Percentiles rank a stretch among this genome's conserved stretches.
Evolutionary conservation across 139 green algal species (phyloP).

Genomic region (Chlorella vulgaris): DNA sequence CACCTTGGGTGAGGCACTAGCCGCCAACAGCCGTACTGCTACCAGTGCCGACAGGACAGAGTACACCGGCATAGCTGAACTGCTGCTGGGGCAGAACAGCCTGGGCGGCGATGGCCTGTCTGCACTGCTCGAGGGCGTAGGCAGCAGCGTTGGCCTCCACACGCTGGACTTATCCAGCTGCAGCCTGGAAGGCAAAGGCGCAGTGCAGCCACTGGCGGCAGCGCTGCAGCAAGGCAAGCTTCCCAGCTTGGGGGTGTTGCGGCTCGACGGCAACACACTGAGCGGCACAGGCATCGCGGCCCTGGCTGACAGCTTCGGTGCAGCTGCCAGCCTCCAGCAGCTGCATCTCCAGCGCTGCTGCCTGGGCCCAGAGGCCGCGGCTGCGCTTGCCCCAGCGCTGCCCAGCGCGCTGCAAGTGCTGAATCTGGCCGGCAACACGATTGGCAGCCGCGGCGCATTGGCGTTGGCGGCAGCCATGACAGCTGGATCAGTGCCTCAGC

Average conservation of each 20-base stretch:
- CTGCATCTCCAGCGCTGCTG: conserved; percentile 25
- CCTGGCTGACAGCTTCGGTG: background rate
- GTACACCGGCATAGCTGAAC: background rate
- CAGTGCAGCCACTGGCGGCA: background rate
- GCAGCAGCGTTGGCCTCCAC: background rate
- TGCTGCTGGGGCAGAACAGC: background rate
- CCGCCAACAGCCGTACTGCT: background rate
- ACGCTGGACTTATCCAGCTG: conserved; percentile 18
- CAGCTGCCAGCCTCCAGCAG: background rate
- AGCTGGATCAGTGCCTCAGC: background rate
- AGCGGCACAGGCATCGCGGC: background rate
- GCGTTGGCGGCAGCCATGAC: conserved; percentile 2
- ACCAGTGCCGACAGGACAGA: background rate
- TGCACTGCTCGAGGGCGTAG: background rate
- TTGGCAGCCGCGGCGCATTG: background rate
- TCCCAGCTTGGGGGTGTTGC: background rate
- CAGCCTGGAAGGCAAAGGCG: background rate
- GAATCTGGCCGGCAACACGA: background rate
- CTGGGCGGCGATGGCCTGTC: background rate
- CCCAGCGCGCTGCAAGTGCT: background rate
- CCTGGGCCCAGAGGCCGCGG: background rate
- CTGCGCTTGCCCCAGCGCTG: background rate
- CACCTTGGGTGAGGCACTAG: background rate
- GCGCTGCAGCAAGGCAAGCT: background rate
- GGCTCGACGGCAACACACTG: conserved; percentile 29